Evolutionary conservation across 2,329 filamentous ascomycete species (phyloP).

Genomic region (Aureobasidium namibiae): DNA sequence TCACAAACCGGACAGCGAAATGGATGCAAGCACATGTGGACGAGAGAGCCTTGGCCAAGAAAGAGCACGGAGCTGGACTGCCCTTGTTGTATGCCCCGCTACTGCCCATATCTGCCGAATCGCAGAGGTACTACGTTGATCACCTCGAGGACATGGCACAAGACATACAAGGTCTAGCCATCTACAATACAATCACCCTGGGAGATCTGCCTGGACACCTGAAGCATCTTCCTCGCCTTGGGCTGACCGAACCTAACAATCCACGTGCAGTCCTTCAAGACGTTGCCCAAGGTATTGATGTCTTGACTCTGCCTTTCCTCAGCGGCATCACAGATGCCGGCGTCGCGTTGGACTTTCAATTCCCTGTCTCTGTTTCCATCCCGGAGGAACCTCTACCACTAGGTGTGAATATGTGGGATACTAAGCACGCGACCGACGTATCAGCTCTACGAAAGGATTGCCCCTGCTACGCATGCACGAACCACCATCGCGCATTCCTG

Average conservation of each 20-base stretch:
- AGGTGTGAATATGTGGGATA: constrained; percentile 70
- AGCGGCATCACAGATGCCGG: constrained; percentile 71
- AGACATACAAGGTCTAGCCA: constrained; percentile 58
- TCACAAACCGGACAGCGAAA: constrained; percentile 75
- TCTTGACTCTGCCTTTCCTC: constrained; percentile 71
- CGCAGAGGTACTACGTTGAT: constrained; percentile 74
- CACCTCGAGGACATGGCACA: constrained; percentile 56
- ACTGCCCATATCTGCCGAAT: constrained; percentile 63
- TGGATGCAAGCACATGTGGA: constrained; percentile 66
- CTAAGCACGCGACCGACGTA: constrained; percentile 52
- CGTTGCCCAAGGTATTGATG: constrained; percentile 66
- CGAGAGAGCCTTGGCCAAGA: constrained; percentile 1
- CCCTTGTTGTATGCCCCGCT: constrained; percentile 57
- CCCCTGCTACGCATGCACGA: constrained; percentile 72
- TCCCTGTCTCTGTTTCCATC: constrained; percentile 41
- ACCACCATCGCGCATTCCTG: constrained; percentile 79
- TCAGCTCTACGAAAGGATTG: constrained; percentile 57
- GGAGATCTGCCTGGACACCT: constrained; percentile 58
- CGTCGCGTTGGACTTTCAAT: constrained; percentile 71
- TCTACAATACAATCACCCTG: constrained; percentile 68
- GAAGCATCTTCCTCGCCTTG: constrained; percentile 60
- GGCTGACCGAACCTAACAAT: constrained; percentile 58
- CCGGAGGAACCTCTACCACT: constrained; percentile 39
- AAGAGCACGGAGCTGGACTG: neutral
- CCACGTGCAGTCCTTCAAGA: constrained; percentile 74